Percentiles rank a stretch among this genome's conserved stretches.
Evolutionary conservation across 2,329 filamentous ascomycete genomes (phyloP).

Genomic region (Penicillium decumbens): DNA sequence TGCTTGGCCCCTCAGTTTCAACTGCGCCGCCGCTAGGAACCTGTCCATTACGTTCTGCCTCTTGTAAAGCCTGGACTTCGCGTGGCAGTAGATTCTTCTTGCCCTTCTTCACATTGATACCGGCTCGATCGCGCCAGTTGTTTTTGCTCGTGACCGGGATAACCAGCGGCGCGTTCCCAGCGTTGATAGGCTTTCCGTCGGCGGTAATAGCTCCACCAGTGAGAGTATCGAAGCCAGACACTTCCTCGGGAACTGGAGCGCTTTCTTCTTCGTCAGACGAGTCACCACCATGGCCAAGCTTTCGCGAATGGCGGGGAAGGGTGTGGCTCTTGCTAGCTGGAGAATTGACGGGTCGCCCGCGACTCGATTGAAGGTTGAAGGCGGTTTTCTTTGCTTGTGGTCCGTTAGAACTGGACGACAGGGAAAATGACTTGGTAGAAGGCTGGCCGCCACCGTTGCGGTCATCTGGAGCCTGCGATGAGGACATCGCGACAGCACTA

Average conservation of each 20-base stretch:
- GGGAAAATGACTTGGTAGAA: slow-evolving; percentile 35
- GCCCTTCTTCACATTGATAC: slow-evolving; percentile 51
- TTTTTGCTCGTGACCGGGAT: slow-evolving; percentile 76
- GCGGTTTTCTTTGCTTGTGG: slow-evolving; percentile 28
- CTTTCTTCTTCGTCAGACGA: slow-evolving; percentile 51
- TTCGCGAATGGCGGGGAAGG: slow-evolving; percentile 30
- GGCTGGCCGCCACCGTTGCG: not conserved
- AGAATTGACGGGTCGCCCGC: slow-evolving; percentile 14
- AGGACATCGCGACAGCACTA: slow-evolving; percentile 16
- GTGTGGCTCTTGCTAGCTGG: slow-evolving; percentile 16
- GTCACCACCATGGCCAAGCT: slow-evolving; percentile 46
- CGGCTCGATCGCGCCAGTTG: slow-evolving; percentile 57
- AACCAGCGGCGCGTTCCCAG: slow-evolving; percentile 62
- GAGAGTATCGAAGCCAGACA: slow-evolving; percentile 52
- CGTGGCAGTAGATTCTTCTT: slow-evolving; percentile 59
- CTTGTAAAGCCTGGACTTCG: slow-evolving; percentile 50
- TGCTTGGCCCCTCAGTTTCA: slow-evolving; percentile 50
- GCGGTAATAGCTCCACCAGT: slow-evolving; percentile 38
- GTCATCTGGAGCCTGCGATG: slow-evolving; percentile 8
- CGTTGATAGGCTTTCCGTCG: slow-evolving; percentile 33
- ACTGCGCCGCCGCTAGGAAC: slow-evolving; percentile 34
- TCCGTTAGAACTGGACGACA: slow-evolving; percentile 38
- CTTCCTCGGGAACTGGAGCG: slow-evolving; percentile 40
- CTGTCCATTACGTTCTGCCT: slow-evolving; percentile 35
- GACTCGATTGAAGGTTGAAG: slow-evolving; percentile 31